Percentiles rank a stretch among this genome's conserved stretches.
Conservation (phyloP, 1,139 yeast genomes). For the Meyerozyma athensensis region DNA sequence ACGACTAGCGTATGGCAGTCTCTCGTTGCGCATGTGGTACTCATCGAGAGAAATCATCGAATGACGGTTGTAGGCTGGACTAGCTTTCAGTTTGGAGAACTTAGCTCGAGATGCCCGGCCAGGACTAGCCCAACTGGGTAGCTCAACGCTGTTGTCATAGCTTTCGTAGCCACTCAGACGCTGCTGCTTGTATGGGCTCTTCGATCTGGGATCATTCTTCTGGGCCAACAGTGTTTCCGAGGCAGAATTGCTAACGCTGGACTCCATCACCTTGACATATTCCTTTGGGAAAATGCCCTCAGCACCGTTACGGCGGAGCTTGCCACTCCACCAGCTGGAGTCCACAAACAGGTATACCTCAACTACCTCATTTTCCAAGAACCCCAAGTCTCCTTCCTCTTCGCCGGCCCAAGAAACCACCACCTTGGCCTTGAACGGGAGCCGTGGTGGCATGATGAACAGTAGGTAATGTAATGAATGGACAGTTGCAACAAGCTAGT, state of each 20-base stretch:
- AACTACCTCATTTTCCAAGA: slow-evolving; percentile 86
- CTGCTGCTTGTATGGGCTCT: not conserved
- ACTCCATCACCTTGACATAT: slow-evolving; percentile 62
- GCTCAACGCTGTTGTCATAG: not conserved
- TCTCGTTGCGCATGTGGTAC: slow-evolving; percentile 2
- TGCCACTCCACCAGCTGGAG: slow-evolving; percentile 92
- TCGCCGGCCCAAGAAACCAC: slow-evolving; percentile 90
- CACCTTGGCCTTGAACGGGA: slow-evolving; percentile 74
- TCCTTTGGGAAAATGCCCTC: slow-evolving; percentile 86
- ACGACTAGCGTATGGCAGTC: not conserved
- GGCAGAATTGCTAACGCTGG: slow-evolving; percentile 11
- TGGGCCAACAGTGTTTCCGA: slow-evolving; percentile 7
- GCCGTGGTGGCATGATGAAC: slow-evolving; percentile 19
- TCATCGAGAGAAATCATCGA: slow-evolving; percentile 3
- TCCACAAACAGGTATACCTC: slow-evolving; percentile 79
- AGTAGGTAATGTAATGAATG: not conserved
- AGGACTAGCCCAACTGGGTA: not conserved
- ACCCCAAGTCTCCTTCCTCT: slow-evolving; percentile 83
- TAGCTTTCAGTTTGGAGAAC: not conserved
- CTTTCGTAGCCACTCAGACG: not conserved
- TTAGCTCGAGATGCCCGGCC: not conserved
- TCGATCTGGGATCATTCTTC: not conserved
- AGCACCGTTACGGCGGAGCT: slow-evolving; percentile 70
- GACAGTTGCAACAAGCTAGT: not conserved
- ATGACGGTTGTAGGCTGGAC: not conserved